Base-by-base conservation (phyloP, 805 yeast genomes). In the Sugiyamaella qingdaonensis region DNA sequence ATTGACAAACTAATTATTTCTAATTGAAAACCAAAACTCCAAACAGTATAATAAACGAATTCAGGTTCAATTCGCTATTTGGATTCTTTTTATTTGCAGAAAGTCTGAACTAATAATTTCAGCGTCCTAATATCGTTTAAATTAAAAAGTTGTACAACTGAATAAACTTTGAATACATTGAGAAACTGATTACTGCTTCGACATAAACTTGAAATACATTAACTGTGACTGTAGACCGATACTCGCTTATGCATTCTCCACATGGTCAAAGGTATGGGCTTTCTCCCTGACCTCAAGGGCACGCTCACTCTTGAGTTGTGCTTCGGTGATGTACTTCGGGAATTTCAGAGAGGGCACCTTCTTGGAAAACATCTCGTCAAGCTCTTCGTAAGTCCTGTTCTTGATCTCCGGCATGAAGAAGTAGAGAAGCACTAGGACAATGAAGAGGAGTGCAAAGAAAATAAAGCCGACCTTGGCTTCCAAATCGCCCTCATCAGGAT, bases 351-450 rank as follows among this genome's bases (percentile, higher is more conserved):
- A 63, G 8, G 64, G 52, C 49, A 58, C 61, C 46, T 61, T 56
- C 54, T 60, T 48, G 33, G 46, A 70, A 66, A 80, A 82, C 68
- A 82, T 65, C 51, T 68, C 68, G 65, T 81, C 85, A 61, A 82
- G 69, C 62, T 82, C 86, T 46, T 80, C 82, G 61, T 71, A 80
- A 0, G 85, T 78, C 64, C 82, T 73, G 46, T 74, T 76, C 57
- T 73, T 73, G 32, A 84, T 78, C 64, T 82, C 87, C 9, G 87
- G 86, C 50, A 80, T 67, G 43, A 75, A 76, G 62, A 78, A 73
- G 64, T 68, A 74, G 13, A 52, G n/a, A 2, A 46, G 41, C 2
- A 46, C 52, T 13, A 32, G 33, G 31, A 11, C 18, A n/a, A 54
- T 46, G n/a, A 35, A n/a, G 21, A 33, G n/a, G 16, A 46, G 31